Evolutionary conservation across 306 rosid genomes (phyloP).

Genomic region (Pachyrhizus erosus): DNA sequence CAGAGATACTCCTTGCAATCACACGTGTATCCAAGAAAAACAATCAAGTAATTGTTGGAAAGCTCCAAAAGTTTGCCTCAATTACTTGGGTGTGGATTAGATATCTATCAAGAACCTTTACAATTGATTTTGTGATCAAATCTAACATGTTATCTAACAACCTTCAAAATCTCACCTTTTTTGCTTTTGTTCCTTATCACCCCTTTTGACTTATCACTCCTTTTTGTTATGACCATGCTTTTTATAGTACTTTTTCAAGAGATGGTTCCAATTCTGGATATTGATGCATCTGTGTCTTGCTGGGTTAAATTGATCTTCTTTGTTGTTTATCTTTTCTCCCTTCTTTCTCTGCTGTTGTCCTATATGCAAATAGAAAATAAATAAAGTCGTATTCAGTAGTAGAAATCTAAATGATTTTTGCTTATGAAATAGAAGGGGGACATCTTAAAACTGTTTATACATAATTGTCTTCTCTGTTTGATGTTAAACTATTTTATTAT

Average conservation of each 20-base stretch:
- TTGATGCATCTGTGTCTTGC: neutral
- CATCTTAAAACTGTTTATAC: conserved; percentile 36
- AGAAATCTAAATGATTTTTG: conserved; percentile 23
- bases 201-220: conserved; percentile 3
- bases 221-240: conserved; percentile 29
- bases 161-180: conserved; percentile 26
- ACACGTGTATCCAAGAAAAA: neutral
- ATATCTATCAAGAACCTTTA: neutral
- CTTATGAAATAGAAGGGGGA: conserved; percentile 43
- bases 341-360: conserved; percentile 26
- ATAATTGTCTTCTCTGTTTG: conserved; percentile 27
- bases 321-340: conserved; percentile 1
- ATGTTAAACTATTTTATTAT: conserved; percentile 37
- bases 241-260: neutral
- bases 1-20: neutral
- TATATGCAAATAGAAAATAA: conserved; percentile 27
- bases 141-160: neutral
- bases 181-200: neutral
- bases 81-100: neutral
- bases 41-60: neutral
- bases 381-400: conserved; percentile 2
- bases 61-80: neutral
- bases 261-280: conserved; percentile 28
- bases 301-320: conserved; percentile 24
- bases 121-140: neutral